Evolutionary conservation across 2,329 filamentous ascomycete genomes (phyloP).

Genomic region (Botrytis byssoidea): DNA sequence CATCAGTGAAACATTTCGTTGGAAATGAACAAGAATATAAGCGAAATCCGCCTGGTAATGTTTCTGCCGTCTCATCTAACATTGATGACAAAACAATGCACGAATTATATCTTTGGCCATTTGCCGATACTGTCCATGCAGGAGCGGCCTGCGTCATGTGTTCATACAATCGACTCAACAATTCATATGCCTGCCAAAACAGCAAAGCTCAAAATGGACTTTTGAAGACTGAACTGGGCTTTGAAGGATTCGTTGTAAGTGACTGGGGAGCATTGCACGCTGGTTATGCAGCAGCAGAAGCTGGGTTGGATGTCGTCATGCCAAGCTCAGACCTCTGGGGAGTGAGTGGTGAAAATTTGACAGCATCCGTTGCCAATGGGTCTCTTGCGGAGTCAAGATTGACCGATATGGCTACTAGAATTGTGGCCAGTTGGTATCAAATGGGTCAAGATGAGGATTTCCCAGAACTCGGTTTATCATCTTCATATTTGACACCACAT

Average conservation of each 20-base stretch:
- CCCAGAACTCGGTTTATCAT: conserved; percentile 50
- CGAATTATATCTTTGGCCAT: conserved; percentile 82
- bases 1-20: conserved; percentile 53
- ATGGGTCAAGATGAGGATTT: conserved; percentile 52
- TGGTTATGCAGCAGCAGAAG: conserved; percentile 72
- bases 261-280: conserved; percentile 85
- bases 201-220: conserved; percentile 77
- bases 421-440: conserved; percentile 58
- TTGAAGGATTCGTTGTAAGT: conserved; percentile 76
- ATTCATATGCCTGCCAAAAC: conserved; percentile 63
- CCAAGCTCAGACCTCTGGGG: conserved; percentile 29
- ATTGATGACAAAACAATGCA: conserved; percentile 73
- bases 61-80: conserved; percentile 56
- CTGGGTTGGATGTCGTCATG: conserved; percentile 69
- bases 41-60: conserved; percentile 49
- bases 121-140: conserved; percentile 73
- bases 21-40: conserved; percentile 67
- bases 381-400: conserved; percentile 39
- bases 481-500: conserved; percentile 50
- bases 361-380: conserved; percentile 58
- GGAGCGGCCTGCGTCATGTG: conserved; percentile 81
- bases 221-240: conserved; percentile 80
- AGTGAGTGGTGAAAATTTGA: conserved; percentile 40
- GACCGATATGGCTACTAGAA: conserved; percentile 65
- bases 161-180: conserved; percentile 65